Percentiles rank a stretch among this genome's conserved stretches.
These are phyloP conservation scores for Pisolithus albus DNA, from an alignment of 768 basidiomycete species.

Conservation along the genomic window DNA sequence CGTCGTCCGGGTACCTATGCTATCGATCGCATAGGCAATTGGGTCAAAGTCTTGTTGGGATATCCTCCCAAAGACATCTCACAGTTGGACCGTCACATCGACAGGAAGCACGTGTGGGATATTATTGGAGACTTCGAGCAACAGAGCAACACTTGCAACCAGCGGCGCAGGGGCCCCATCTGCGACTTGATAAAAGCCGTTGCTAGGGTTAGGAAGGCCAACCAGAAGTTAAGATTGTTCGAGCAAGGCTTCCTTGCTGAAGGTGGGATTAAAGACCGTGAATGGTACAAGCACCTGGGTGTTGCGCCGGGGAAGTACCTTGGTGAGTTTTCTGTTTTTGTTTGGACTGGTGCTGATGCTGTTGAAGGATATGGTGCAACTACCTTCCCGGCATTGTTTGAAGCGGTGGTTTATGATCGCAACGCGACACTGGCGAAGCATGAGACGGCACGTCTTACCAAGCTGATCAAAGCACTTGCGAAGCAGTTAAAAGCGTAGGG, in stretches of 20 bases:
- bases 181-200: slow-evolving; percentile 49
- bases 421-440: slow-evolving; percentile 52
- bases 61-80: not conserved
- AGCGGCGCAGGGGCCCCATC: slow-evolving; percentile 27
- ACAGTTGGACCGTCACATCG: not conserved
- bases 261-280: slow-evolving; percentile 68
- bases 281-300: slow-evolving; percentile 83
- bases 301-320: slow-evolving; percentile 86
- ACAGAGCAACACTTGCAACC: slow-evolving; percentile 4
- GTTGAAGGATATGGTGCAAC: slow-evolving; percentile 73
- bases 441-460: slow-evolving; percentile 52
- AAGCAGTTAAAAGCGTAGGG: slow-evolving; percentile 17
- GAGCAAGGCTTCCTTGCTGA: slow-evolving; percentile 78
- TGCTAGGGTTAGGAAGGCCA: slow-evolving; percentile 50
- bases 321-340: slow-evolving; percentile 36
- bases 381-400: slow-evolving; percentile 73
- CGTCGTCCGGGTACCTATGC: not conserved
- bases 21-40: slow-evolving; percentile 12
- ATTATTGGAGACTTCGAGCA: not conserved
- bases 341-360: not conserved
- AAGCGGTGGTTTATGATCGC: slow-evolving; percentile 65
- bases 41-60: slow-evolving; percentile 21
- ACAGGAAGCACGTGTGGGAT: slow-evolving; percentile 2
- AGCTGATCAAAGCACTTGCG: slow-evolving; percentile 49
- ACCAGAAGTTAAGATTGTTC: slow-evolving; percentile 62